These are phyloP conservation scores for Herpetomonas muscarum DNA, from an alignment of 208 protist genomes.

Conservation along the genomic window DNA sequence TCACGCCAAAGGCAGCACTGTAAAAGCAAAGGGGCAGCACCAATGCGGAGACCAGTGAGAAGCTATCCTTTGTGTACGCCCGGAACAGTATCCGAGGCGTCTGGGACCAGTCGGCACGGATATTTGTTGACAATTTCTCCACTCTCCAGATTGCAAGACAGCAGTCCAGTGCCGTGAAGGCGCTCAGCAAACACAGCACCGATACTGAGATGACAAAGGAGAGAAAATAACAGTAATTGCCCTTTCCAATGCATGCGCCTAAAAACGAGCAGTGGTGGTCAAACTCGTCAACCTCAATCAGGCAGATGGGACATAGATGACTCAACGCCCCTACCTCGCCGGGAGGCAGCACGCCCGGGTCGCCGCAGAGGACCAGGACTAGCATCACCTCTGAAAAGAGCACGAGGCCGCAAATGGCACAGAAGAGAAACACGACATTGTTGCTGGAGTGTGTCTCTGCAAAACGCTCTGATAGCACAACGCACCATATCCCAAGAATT, in stretches of 20 bases:
- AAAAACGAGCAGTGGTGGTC: constrained; percentile 83
- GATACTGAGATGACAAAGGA: constrained; percentile 30
- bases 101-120: no score
- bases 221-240: constrained; percentile 77
- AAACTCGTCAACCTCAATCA: constrained; percentile 51
- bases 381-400: constrained; percentile 1
- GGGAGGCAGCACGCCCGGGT: constrained; percentile 42
- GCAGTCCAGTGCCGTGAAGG: background rate
- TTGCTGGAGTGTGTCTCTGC: background rate
- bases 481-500: no score
- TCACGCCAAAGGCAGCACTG: background rate
- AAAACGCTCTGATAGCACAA: no score
- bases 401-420: background rate
- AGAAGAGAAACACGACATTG: background rate
- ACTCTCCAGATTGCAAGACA: background rate
- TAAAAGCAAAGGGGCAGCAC: background rate
- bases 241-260: constrained; percentile 62
- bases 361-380: constrained; percentile 22
- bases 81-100: no score
- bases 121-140: no score
- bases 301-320: constrained; percentile 44
- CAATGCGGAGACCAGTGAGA: background rate
- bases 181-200: constrained; percentile 10
- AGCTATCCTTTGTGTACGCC: no score
- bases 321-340: constrained; percentile 11